Evolutionary conservation across 768 basidiomycete genomes (phyloP).

Genomic region (Coprinellus micaceus): DNA sequence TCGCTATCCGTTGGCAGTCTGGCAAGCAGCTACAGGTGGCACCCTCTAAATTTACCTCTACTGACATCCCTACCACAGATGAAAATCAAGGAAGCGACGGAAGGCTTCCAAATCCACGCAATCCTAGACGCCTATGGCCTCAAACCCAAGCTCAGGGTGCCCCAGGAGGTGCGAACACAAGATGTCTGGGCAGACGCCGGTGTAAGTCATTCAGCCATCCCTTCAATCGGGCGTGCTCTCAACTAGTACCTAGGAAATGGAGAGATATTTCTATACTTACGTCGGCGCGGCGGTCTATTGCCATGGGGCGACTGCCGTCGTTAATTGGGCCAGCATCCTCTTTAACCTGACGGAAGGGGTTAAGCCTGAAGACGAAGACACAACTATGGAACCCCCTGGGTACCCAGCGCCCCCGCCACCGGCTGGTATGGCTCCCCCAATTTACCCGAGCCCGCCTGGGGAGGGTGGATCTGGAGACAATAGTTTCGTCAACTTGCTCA

Average conservation of each 20-base stretch:
- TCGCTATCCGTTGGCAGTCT: too few relatives aligned
- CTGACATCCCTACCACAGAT: background rate
- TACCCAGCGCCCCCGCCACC: constrained; percentile 14
- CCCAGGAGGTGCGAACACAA: background rate
- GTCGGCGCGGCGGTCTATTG: constrained; percentile 2
- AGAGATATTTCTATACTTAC: constrained; percentile 1
- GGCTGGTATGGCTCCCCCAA: background rate
- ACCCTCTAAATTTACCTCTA: too few relatives aligned
- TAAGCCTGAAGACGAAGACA: constrained; percentile 2
- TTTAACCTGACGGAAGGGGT: background rate
- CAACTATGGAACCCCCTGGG: constrained; percentile 12
- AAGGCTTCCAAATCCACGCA: background rate
- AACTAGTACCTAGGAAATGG: background rate
- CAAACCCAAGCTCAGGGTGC: background rate
- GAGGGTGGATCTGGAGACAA: background rate
- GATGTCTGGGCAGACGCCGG: background rate
- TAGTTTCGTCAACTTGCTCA: constrained; percentile 20
- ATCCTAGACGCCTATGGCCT: background rate
- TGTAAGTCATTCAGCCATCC: background rate
- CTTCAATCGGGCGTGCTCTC: background rate
- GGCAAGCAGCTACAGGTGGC: too few relatives aligned
- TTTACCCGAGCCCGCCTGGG: too few relatives aligned
- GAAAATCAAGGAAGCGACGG: background rate
- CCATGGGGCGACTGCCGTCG: background rate
- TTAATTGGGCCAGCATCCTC: background rate